These are phyloP conservation scores for Annulohypoxylon truncatum DNA, from an alignment of 2,329 filamentous ascomycete species.

Conservation along the genomic window DNA sequence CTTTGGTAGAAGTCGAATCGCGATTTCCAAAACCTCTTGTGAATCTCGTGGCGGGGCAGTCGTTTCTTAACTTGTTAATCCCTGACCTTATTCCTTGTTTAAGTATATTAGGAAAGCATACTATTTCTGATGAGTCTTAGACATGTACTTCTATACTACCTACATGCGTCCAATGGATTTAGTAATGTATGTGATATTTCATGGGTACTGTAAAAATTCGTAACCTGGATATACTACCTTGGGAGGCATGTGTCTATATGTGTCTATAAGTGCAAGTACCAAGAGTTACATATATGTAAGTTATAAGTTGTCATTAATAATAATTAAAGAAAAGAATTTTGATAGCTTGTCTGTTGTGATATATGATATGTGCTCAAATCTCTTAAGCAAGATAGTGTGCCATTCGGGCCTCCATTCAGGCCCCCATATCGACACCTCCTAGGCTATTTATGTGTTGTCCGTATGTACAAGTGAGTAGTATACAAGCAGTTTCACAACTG, in stretches of 20 bases:
- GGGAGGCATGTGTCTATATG: neutral
- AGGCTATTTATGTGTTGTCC: slow-evolving; percentile 6
- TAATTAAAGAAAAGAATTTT: slow-evolving; percentile 11
- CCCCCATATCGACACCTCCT: slow-evolving; percentile 20
- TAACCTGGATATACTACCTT: slow-evolving; percentile 8
- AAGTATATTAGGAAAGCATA: slow-evolving; percentile 4
- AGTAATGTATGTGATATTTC: slow-evolving; percentile 13
- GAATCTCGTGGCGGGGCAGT: slow-evolving; percentile 22
- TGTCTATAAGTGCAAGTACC: slow-evolving; percentile 4
- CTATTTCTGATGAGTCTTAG: slow-evolving; percentile 15
- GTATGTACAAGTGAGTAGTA: neutral
- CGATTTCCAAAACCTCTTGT: slow-evolving; percentile 34
- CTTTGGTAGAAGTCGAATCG: slow-evolving; percentile 16
- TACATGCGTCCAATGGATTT: slow-evolving; percentile 1
- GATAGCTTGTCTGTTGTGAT: slow-evolving; percentile 32
- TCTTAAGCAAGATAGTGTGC: slow-evolving; percentile 32
- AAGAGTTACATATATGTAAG: slow-evolving; percentile 4
- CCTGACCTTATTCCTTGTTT: slow-evolving; percentile 23
- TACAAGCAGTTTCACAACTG: slow-evolving; percentile 14
- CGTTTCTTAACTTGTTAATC: slow-evolving; percentile 28
- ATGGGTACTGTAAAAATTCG: slow-evolving; percentile 1
- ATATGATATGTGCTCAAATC: slow-evolving; percentile 39
- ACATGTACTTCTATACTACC: neutral
- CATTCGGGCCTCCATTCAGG: slow-evolving; percentile 22
- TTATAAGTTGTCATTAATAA: neutral